Evolutionary conservation across 352 stramenopile genomes (phyloP).

Genomic region (Pythium brachiatum): DNA sequence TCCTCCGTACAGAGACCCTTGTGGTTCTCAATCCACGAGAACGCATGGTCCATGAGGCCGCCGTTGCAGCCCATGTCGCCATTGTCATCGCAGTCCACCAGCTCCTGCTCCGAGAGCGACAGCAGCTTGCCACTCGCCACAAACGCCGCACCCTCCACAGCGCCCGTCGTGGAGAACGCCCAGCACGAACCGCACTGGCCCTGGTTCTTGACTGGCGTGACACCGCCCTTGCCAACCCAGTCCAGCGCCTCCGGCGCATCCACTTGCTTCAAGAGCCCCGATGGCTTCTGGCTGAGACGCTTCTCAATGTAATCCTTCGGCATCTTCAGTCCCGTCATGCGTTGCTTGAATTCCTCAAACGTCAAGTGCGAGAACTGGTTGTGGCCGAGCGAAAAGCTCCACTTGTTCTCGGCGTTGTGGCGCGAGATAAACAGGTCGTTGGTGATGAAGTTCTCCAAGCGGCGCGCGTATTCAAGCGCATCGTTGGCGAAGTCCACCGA

Average conservation of each 20-base stretch:
- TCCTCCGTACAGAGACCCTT: slow-evolving; percentile 92
- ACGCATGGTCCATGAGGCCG: slow-evolving; percentile 97
- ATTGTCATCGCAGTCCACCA: slow-evolving; percentile 96
- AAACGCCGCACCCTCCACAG: slow-evolving; percentile 96
- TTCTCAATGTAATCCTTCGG: slow-evolving; percentile 59
- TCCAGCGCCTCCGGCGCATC: slow-evolving; percentile 87
- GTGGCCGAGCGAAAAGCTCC: slow-evolving; percentile 87
- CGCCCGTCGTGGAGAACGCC: slow-evolving; percentile 97
- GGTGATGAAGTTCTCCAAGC: slow-evolving; percentile 74
- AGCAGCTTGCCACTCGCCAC: slow-evolving; percentile 90
- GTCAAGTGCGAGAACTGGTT: slow-evolving; percentile 96
- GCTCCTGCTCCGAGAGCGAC: slow-evolving; percentile 96
- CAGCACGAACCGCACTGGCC: slow-evolving; percentile 95
- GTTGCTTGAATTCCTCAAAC: slow-evolving; percentile 91
- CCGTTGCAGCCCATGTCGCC: slow-evolving; percentile 96
- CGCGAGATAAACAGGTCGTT: slow-evolving; percentile 88
- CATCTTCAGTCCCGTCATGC: slow-evolving; percentile 55
- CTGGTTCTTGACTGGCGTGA: slow-evolving; percentile 97
- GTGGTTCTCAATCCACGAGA: slow-evolving; percentile 93
- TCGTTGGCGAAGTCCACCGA: slow-evolving; percentile 43
- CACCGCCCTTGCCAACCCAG: slow-evolving; percentile 93
- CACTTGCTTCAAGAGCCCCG: slow-evolving; percentile 27
- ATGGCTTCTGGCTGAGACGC: slow-evolving; percentile 41
- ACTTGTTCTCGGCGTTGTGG: slow-evolving; percentile 75
- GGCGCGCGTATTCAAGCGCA: slow-evolving; percentile 66